These are phyloP conservation scores for Globisporangium spinosum DNA, from an alignment of 352 stramenopile species.

Conservation along the genomic window DNA sequence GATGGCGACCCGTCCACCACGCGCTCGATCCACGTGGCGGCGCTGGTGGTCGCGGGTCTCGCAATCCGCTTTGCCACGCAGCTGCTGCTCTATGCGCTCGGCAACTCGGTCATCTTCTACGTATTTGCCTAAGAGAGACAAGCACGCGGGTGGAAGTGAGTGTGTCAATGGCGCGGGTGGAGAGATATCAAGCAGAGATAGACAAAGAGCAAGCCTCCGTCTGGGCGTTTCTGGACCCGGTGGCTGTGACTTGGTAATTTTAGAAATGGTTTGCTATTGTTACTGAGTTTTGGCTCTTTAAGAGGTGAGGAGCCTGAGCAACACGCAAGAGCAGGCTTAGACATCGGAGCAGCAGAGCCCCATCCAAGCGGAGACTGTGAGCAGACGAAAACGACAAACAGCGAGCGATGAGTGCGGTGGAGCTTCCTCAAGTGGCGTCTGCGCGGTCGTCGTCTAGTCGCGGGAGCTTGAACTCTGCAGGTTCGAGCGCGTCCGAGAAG, in stretches of 20 bases:
- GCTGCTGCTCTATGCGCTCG: constrained; percentile 56
- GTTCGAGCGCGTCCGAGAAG: constrained; percentile 33
- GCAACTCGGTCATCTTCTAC: constrained; percentile 75
- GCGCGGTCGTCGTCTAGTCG: constrained; percentile 42
- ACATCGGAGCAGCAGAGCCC: not conserved
- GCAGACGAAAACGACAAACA: not conserved
- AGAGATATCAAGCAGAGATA: not conserved
- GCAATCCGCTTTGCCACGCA: constrained; percentile 40
- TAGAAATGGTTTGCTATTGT: not conserved
- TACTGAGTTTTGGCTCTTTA: not conserved
- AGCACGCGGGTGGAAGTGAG: not conserved
- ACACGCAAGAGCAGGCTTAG: not conserved
- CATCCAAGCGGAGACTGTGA: not conserved
- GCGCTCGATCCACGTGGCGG: constrained; percentile 35
- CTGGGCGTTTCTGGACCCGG: not conserved
- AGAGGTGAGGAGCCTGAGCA: not conserved
- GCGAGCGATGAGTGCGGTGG: constrained; percentile 40
- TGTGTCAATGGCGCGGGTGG: not conserved
- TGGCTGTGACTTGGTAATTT: not conserved
- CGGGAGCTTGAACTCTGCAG: constrained; percentile 39
- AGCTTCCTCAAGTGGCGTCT: constrained; percentile 48
- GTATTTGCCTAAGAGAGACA: constrained; percentile 39
- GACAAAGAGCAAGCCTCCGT: not conserved
- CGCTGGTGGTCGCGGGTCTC: constrained; percentile 39
- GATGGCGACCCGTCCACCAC: constrained; percentile 35